Percentiles rank a stretch among this genome's conserved stretches.
phyloP scores from a whole-genome alignment of 2,329 filamentous ascomycete genomes.

The Aspergillus sp. region DNA sequence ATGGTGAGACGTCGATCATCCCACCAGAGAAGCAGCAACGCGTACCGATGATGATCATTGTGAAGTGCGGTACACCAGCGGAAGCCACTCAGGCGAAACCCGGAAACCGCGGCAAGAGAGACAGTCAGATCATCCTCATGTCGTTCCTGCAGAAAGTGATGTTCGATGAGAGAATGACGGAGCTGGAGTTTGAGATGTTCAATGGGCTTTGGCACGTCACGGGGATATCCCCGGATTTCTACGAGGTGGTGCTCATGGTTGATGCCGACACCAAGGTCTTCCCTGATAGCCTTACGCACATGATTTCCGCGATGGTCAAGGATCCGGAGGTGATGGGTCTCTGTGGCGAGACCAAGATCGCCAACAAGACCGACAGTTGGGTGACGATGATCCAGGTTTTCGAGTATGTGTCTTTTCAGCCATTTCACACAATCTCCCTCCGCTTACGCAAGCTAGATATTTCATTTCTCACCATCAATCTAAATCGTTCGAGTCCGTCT shows the following conservation, averaged over 20 bases:
- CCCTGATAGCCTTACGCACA: slow-evolving; percentile 96
- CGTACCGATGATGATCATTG: slow-evolving; percentile 94
- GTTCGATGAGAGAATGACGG: slow-evolving; percentile 99
- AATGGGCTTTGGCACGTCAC: slow-evolving; percentile 99
- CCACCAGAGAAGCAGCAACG: slow-evolving; percentile 87
- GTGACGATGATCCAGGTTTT: slow-evolving; percentile 98
- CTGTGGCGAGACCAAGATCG: slow-evolving; percentile 98
- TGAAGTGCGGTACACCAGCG: slow-evolving; percentile 92
- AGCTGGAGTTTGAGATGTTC: slow-evolving; percentile 99
- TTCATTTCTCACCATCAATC: slow-evolving; percentile 97
- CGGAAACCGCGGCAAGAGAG: slow-evolving; percentile 95
- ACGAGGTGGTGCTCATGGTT: slow-evolving; percentile 97
- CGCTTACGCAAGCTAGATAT: slow-evolving; percentile 52
- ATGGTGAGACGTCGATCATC: slow-evolving; percentile 76
- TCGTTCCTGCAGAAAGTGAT: slow-evolving; percentile 99
- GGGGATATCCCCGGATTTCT: slow-evolving; percentile 96
- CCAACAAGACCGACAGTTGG: slow-evolving; percentile 94
- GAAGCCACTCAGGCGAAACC: slow-evolving; percentile 81
- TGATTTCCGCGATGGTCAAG: slow-evolving; percentile 98
- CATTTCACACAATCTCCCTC: neutral
- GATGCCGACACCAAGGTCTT: slow-evolving; percentile 99
- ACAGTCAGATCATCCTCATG: slow-evolving; percentile 99
- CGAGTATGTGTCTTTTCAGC: slow-evolving; percentile 54
- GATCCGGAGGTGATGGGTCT: slow-evolving; percentile 99
- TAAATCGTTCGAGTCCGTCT: slow-evolving; percentile 97